Base-by-base conservation (phyloP, 192 early-diverging fungal genomes). In the Physocladia obscura region DNA sequence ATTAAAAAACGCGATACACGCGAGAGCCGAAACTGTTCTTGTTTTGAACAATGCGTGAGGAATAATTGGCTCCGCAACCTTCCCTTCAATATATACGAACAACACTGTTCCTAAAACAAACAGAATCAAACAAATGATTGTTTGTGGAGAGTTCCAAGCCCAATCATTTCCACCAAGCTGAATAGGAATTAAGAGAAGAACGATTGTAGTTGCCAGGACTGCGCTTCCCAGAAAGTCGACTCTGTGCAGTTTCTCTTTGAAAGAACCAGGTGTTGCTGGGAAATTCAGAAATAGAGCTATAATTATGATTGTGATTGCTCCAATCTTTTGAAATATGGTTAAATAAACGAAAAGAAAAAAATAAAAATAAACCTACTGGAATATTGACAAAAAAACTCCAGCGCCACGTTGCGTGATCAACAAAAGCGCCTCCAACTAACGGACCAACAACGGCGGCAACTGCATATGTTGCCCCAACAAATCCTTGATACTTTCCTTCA, bases 371-470 rank as follows among this genome's bases (percentile, higher is more conserved):
- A 63, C 0, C 76, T 63, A 50, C 72, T 29, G 93, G 93, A 22
- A 94, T 57, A 39, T 67, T 68, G 77, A 91, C 82, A 73, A 83
- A 92, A 75, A 92, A 92, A 29, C 58, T 63, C 71, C 75, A 74
- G 1, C 76, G 38, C 76, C 79, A 77, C 8, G 58, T 47, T 30
- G 65, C 17, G 35, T 70, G 44, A 40, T 95, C 32, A 11, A 38
- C 44, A 88, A 96, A 88, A 11, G 86, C 67, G 31, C 94, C 94
- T 50, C 94, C 94, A 15, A 93, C 50, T 4, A 92, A 74, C 0
- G 94, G 91, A 19, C 93, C 94, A 4, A 91, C 52, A 1, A 92
- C 85, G 8, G 88, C 84, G 5, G 88, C 86, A 39, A 92, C 48
- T 3, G 88, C 89, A 82, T 91, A 89, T 0, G 87, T 88, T 55